phyloP scores from a whole-genome alignment of 306 rosid species.

The Glycine soja region DNA sequence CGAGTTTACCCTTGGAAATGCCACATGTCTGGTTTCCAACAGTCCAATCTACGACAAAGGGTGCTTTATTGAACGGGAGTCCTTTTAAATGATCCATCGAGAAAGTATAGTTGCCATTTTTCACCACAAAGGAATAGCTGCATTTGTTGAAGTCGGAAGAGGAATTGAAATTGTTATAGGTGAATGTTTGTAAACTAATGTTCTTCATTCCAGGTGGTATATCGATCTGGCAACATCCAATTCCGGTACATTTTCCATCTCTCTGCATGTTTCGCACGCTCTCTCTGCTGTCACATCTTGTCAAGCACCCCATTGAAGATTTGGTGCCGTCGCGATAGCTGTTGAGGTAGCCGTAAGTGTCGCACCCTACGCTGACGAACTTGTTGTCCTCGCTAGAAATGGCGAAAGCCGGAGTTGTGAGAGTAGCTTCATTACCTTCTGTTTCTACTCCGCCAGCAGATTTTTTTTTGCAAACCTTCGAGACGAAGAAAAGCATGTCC shows the following conservation, averaged over 20 bases:
- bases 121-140: slow-evolving; percentile 38
- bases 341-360: no score
- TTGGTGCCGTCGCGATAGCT: no score
- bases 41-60: slow-evolving; percentile 52
- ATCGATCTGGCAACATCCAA: no score
- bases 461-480: background rate
- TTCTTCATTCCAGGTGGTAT: no score
- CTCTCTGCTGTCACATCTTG: no score
- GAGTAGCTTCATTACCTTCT: fast-evolving
- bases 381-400: no score
- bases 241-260: no score
- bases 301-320: no score
- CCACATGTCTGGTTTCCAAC: slow-evolving; percentile 35
- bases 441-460: fast-evolving
- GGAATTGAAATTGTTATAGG: background rate
- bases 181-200: no score
- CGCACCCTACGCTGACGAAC: no score
- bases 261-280: no score
- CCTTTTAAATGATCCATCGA: background rate
- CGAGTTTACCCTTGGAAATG: fast-evolving
- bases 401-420: no score
- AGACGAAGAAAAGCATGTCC: background rate
- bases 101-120: slow-evolving; percentile 43
- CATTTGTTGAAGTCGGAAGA: background rate
- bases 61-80: background rate